Percentiles rank a stretch among this genome's conserved stretches.
Conservation (phyloP, 306 rosid genomes). For the Nissolia schottii region DNA sequence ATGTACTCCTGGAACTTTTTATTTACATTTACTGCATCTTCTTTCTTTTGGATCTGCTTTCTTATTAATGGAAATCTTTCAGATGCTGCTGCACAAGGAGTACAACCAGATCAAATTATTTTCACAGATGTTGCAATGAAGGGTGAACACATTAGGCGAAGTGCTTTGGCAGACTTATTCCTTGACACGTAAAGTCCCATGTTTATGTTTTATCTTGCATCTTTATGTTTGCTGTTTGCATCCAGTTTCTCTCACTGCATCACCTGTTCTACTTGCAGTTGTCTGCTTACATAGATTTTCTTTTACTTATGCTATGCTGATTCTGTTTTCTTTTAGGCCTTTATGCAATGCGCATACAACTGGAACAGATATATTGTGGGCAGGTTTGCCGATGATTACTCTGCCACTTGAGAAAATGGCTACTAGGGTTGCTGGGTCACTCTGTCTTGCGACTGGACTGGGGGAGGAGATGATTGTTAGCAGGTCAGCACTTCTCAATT, state of each 20-base stretch:
- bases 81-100: constrained; percentile 95
- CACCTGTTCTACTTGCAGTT: not conserved
- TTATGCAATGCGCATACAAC: constrained; percentile 99
- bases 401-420: constrained; percentile 99
- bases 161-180: constrained; percentile 87
- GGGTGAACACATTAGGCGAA: constrained; percentile 90
- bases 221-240: not conserved
- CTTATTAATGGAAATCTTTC: constrained; percentile 15
- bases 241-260: not conserved
- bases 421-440: constrained; percentile 98
- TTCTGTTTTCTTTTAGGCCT: constrained; percentile 56
- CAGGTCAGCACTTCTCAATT: constrained; percentile 40
- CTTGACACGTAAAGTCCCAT: constrained; percentile 72
- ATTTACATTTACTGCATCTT: not conserved
- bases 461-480: constrained; percentile 97
- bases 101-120: constrained; percentile 86
- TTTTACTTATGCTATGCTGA: not conserved
- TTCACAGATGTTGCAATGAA: constrained; percentile 99
- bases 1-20: not conserved
- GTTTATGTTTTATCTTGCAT: not conserved
- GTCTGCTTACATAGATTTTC: not conserved
- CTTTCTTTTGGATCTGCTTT: not conserved
- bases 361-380: constrained; percentile 97
- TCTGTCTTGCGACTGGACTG: constrained; percentile 84
- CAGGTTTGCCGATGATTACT: constrained; percentile 96